Conservation (phyloP, 164 flowering plant genomes). For the Vitis riparia region DNA sequence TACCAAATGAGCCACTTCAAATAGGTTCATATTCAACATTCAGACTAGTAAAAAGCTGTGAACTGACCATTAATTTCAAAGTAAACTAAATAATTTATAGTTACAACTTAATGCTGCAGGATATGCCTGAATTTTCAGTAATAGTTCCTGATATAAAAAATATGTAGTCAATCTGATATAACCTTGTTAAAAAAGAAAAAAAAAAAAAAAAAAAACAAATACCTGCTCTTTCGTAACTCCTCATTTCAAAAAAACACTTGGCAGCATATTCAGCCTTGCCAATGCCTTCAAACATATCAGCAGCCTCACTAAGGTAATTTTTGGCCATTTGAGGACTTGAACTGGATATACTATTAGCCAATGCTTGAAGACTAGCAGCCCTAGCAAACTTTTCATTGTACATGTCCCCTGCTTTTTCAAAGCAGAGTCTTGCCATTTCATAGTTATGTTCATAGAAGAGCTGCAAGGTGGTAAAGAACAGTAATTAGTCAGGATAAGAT, state of each 20-base stretch:
- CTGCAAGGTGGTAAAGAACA: not conserved
- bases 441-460: conserved; percentile 1
- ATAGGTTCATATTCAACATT: too few relatives aligned
- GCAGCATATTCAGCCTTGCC: not conserved
- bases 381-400: not conserved
- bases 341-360: not conserved
- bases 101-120: too few relatives aligned
- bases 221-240: not conserved
- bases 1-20: too few relatives aligned
- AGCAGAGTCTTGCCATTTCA: conserved; percentile 11
- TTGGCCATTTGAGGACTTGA: not conserved
- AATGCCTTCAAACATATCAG: conserved; percentile 1
- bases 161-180: too few relatives aligned
- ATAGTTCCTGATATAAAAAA: too few relatives aligned
- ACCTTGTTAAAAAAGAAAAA: not conserved
- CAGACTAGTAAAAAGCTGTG: too few relatives aligned
- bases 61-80: too few relatives aligned
- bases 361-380: not conserved
- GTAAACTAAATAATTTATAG: too few relatives aligned
- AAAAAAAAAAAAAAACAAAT: not conserved
- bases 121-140: too few relatives aligned
- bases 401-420: conserved; percentile 9
- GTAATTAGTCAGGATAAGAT: not conserved
- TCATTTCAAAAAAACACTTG: not conserved
- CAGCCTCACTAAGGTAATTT: not conserved